Evolutionary conservation across 805 yeast genomes (phyloP), one percentile per base, ranked within the genome.

Genomic region (Candida anglica): DNA sequence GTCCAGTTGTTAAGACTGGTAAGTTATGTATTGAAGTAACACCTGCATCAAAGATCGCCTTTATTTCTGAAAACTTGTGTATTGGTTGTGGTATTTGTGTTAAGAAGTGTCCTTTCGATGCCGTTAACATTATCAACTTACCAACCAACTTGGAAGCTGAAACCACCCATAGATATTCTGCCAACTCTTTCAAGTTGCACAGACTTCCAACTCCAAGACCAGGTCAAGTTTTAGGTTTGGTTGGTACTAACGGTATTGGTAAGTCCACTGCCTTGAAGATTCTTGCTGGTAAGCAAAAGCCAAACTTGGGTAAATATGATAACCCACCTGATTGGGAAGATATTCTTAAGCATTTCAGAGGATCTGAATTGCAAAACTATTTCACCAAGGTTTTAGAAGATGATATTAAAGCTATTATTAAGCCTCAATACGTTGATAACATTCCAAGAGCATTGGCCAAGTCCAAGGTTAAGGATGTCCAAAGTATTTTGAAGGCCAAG

Each of bases 51-150:
- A 93, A 93, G 57, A 86, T 93, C 54, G 96, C 98, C 11, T 93
- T 89, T 60, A 86, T 93, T 39, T 86, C 96, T 13, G 98, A 93
- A 60, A 86, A 70, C 25, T 70, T 93, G 56, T 93, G 98, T 75
- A 91, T 93, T 51, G 98, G 98, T 60, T 93, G 98, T 74, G 98
- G 98, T 88, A 93, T 93, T 50, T 93, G 98, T 76, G 96, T 89
- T 34, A 93, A 93, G 65, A 93, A 88, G 60, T 93, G 98, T 67
- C 98, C 98, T 19, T 93, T 93, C 56, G 96, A 91, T 53, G 98
- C 98, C 43, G 89, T 93, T 53, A 84, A 77, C 55, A 93, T 93
- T 58, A 93, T 93, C 70, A 93, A 93, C 58, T 73, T 93, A 60
- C 98, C 98, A 44, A 91, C 98, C 13, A 89, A 93, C 61, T 74